phyloP scores from a whole-genome alignment of 2,329 filamentous ascomycete genomes.

The Epichloe uncinata region DNA sequence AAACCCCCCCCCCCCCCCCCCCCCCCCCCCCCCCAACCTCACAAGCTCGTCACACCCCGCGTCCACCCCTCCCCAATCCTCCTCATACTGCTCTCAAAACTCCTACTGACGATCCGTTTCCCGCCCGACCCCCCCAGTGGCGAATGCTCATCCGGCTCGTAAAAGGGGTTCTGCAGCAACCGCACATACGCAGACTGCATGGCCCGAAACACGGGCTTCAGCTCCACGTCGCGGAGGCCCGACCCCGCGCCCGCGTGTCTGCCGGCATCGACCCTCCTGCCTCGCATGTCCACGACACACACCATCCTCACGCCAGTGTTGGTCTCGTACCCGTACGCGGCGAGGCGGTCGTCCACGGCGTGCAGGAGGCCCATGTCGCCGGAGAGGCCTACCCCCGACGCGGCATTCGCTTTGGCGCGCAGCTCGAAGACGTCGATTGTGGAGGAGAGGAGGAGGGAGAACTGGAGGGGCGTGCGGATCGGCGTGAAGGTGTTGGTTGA shows the following conservation, averaged over 20 bases:
- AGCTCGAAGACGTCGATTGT: constrained; percentile 91
- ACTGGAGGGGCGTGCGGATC: constrained; percentile 67
- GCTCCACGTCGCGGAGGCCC: constrained; percentile 70
- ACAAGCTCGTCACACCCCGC: constrained; percentile 54
- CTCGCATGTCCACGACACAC: constrained; percentile 81
- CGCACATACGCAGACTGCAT: constrained; percentile 87
- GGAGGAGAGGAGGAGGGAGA: constrained; percentile 79
- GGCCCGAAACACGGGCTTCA: constrained; percentile 81
- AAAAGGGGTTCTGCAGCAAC: constrained; percentile 89
- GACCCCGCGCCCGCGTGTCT: constrained; percentile 36
- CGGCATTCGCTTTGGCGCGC: constrained; percentile 56
- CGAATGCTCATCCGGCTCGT: constrained; percentile 71
- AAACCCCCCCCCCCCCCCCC: constrained; percentile 6
- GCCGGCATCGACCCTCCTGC: constrained; percentile 36
- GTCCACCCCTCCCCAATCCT: constrained; percentile 77
- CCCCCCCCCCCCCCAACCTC: constrained; percentile 12
- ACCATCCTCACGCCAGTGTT: constrained; percentile 91
- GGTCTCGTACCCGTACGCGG: constrained; percentile 91
- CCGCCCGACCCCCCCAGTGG: constrained; percentile 41
- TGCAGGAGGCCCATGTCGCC: constrained; percentile 88
- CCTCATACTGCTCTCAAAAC: constrained; percentile 70
- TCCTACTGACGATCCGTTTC: constrained; percentile 66
- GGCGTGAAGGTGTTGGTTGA: constrained; percentile 37
- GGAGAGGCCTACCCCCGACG: constrained; percentile 37
- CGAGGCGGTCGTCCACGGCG: constrained; percentile 83